Base-by-base conservation (phyloP, 257 asterid genomes). In the Paraleonurus japonicus region DNA sequence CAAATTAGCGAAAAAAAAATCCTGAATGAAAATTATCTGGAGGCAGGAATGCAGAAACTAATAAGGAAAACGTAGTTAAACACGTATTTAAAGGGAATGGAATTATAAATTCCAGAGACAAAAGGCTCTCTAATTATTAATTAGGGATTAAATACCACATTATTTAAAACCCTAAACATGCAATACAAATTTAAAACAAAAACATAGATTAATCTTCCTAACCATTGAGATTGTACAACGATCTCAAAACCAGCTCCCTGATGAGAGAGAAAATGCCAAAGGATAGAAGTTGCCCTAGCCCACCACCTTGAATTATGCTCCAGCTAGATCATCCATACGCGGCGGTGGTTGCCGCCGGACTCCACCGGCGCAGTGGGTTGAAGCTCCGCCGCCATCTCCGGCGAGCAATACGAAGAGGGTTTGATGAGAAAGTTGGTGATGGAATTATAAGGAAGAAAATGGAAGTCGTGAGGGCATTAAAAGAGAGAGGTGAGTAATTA, bases 281-380 rank as follows among this genome's bases (percentile, higher is more conserved):
- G 96, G 92, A 90, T 87, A 70, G 85, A 86, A 88, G 95, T 90
- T 90, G 96, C 95, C 96, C 96, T 87, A 69, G 72, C 76, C 74
- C 78, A 41, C 75, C 87, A 74, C 81, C 78, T 64, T 22, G 17
- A 72, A 53, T 72, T 59, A 60, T 71, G 75, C 72, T 64, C 67
- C 41, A 55, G 20, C 73, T 27, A 65, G 33, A 66, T 23, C 79
- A 30, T 67, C 75, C 76, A 76, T 82, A 35, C 2, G 78, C 81
- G 22, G 30, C 32, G 39, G 65, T 48, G 7, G 65, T 43, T 2
- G 57, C 65, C 75, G 54, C 66, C 67, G 13, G 60, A 15, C 69
- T 30, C 65, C 50, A 27, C 67, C 74, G 73, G 71, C 79, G 50
- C 77, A 3, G 67, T 13, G 20, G 15, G 51, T 23, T 50, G 60